These are phyloP conservation scores for Kandelia obovata DNA, from an alignment of 345 rosid genomes.

Conservation along the genomic window DNA sequence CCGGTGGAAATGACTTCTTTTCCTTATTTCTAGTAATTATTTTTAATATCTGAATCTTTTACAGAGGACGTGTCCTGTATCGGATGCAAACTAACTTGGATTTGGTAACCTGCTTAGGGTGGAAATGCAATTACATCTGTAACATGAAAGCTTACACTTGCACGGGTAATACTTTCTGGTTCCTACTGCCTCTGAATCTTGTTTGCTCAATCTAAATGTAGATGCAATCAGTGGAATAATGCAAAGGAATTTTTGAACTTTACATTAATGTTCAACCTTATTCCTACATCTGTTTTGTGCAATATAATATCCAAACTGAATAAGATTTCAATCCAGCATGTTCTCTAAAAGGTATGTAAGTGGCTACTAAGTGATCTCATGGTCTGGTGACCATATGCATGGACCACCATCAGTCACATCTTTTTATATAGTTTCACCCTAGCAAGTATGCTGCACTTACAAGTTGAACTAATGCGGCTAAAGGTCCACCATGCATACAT, in stretches of 20 bases:
- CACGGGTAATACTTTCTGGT: slow-evolving; percentile 52
- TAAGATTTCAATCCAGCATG: neutral
- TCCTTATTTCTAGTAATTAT: neutral
- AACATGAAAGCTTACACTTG: slow-evolving; percentile 92
- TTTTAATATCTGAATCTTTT: slow-evolving; percentile 15
- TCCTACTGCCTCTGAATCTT: neutral
- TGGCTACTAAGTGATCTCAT: too few species aligned
- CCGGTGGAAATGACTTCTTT: neutral
- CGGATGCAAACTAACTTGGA: slow-evolving; percentile 88
- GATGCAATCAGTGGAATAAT: too few species aligned
- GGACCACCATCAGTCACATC: too few species aligned
- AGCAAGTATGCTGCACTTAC: too few species aligned
- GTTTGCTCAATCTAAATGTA: neutral
- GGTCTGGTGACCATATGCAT: too few species aligned
- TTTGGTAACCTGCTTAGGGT: slow-evolving; percentile 80
- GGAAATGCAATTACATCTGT: slow-evolving; percentile 89
- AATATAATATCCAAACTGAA: neutral
- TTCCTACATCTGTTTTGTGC: neutral
- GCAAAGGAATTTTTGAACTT: too few species aligned
- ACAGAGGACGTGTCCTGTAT: slow-evolving; percentile 78
- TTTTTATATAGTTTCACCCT: too few species aligned
- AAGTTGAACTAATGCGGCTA: too few species aligned
- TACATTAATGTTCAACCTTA: neutral
- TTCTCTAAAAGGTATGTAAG: too few species aligned
- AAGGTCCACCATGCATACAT: too few species aligned